Percentiles rank a stretch among this genome's conserved stretches.
Evolutionary conservation across 2,329 filamentous ascomycete species (phyloP).

Genomic region (Fusarium robinianum): DNA sequence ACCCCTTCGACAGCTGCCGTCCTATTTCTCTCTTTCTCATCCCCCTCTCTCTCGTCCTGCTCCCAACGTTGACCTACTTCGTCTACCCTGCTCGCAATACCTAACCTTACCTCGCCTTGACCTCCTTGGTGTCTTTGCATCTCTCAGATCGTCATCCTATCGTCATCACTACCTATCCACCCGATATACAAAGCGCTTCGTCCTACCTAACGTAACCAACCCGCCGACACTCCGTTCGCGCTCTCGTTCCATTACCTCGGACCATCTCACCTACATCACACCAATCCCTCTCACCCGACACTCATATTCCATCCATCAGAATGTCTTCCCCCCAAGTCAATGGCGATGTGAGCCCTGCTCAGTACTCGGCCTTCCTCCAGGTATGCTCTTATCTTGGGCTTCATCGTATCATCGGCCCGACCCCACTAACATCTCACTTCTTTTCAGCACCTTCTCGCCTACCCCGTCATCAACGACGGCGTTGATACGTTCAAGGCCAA

Average conservation of each 20-base stretch:
- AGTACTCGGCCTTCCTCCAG: conserved; percentile 55
- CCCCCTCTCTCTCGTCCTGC: conserved; percentile 12
- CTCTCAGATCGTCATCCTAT: conserved; percentile 9
- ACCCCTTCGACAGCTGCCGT: conserved; percentile 27
- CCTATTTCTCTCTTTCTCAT: conserved; percentile 13
- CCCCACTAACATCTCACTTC: conserved; percentile 8
- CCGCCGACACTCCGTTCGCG: no score
- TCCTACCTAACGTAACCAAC: conserved; percentile 10
- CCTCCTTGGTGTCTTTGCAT: neutral
- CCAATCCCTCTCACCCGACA: conserved; percentile 20
- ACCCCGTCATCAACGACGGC: conserved; percentile 80
- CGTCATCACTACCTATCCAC: conserved; percentile 9
- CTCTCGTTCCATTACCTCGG: no score
- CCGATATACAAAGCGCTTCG: conserved; percentile 3
- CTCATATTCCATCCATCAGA: conserved; percentile 39
- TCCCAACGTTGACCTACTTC: conserved; percentile 9
- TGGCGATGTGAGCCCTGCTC: conserved; percentile 52
- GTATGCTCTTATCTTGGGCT: conserved; percentile 41
- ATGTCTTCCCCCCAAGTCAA: conserved; percentile 54
- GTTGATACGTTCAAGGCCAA: conserved; percentile 80
- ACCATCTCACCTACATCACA: neutral
- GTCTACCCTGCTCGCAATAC: conserved; percentile 8
- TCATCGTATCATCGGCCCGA: neutral
- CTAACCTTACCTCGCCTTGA: conserved; percentile 12
- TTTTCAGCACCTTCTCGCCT: conserved; percentile 78